Evolutionary conservation across 306 rosid species (phyloP).

Genomic region (Mucuna pruriens): DNA sequence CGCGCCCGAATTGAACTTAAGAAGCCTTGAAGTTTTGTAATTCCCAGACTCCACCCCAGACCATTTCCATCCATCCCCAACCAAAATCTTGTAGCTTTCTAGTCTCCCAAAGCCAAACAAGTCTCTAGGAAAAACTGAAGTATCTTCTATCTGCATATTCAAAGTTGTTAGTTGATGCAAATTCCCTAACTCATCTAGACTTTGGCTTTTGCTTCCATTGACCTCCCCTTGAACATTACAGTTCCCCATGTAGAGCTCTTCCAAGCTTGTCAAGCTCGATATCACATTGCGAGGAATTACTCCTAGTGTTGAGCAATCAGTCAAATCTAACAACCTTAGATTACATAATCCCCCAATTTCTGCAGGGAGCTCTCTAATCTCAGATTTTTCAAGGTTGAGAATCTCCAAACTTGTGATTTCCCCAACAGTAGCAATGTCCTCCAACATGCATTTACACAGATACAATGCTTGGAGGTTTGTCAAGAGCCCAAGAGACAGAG

Average conservation of each 20-base stretch:
- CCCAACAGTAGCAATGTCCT: slow-evolving; percentile 42
- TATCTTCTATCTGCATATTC: slow-evolving; percentile 31
- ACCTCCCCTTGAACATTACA: slow-evolving; percentile 40
- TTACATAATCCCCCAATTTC: slow-evolving; percentile 34
- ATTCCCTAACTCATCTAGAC: slow-evolving; percentile 41
- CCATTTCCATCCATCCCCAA: slow-evolving; percentile 46
- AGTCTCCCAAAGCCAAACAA: slow-evolving; percentile 31
- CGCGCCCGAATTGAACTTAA: slow-evolving; percentile 35
- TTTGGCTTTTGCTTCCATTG: background rate
- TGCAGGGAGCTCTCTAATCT: slow-evolving; percentile 35
- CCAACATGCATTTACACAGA: slow-evolving; percentile 42
- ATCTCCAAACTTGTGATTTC: slow-evolving; percentile 39
- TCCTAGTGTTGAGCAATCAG: slow-evolving; percentile 36
- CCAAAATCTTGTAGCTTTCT: slow-evolving; percentile 37
- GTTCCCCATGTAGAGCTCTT: slow-evolving; percentile 47
- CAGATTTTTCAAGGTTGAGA: slow-evolving; percentile 42
- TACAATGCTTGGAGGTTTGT: slow-evolving; percentile 42
- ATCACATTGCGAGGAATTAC: slow-evolving; percentile 33
- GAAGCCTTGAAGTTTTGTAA: slow-evolving; percentile 6
- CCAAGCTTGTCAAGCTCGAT: slow-evolving; percentile 41
- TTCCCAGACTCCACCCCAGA: background rate
- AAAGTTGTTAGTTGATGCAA: slow-evolving; percentile 39
- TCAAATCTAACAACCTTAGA: slow-evolving; percentile 46
- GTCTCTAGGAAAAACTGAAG: slow-evolving; percentile 39
- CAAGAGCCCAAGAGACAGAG: slow-evolving; percentile 35